Evolutionary conservation across 1,284 basidiomycete genomes (phyloP), one percentile per base, ranked within the genome.

Genomic region (Microbotryum saponariae): DNA sequence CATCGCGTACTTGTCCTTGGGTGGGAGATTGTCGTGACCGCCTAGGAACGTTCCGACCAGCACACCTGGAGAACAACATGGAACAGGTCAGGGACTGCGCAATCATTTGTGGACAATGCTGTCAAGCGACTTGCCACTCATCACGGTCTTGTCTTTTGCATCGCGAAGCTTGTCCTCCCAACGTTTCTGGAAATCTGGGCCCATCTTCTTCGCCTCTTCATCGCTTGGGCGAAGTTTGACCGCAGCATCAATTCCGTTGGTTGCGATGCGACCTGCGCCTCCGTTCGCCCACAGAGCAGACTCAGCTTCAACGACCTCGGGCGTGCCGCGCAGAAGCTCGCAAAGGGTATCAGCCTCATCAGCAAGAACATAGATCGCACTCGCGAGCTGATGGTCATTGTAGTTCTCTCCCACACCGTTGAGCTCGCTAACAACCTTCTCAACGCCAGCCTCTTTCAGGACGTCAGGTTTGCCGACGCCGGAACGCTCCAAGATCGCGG

Each of bases 121-220:
- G 37, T 18, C 6, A 42, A 42, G 16, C 0, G 16, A 42, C 37
- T 18, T 18, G 37, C 37, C 37, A 71, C 80, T 60, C 83, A 85
- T 85, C 62, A 86, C 82, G 4, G 85, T 84, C 78, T 85, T 86
- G 77, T 86, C 84, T 60, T 84, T 84, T 76, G 85, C 85, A 77
- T 85, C 82, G 77, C 83, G 85, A 79, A 85, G 86, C 76, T 85
- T 85, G 27, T 59, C 79, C 71, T 86, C 73, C 82, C 82, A 86
- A 51, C 84, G 80, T 65, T 78, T 77, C 65, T 84, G 83, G 76
- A 85, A 86, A 66, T 85, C 85, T 20, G 42, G 54, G 18, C 85
- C 85, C 84, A 86, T 85, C 75, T 85, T 83, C 72, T 84, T 84
- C 59, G 85, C 76, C 71, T 86, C 85, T 63, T 79, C 81, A 67